Base-by-base conservation (phyloP, 768 basidiomycete species). In the Kwoniella bestiolae region DNA sequence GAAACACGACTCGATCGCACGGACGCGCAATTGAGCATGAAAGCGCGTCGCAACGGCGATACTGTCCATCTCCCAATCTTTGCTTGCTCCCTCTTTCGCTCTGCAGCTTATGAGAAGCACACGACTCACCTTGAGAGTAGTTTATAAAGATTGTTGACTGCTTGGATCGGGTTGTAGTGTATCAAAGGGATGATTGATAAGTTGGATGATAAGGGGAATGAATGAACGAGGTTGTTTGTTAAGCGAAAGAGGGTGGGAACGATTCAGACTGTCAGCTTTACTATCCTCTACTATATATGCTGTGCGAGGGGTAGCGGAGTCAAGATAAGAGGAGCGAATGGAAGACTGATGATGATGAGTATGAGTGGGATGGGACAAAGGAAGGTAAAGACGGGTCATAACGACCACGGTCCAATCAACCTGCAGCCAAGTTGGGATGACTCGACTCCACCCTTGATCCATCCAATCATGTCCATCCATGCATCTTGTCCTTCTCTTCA, bases 381-480 rank as follows among this genome's bases (percentile, higher is more conserved):
- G 52, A 55, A 55, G 52, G 50, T 29, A 46, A 57, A 50, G n/a
- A 46, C 26, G 58, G 29, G 34, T 52, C 16, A 50, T 21, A 25
- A 34, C 14, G 50, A 60, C 12, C 28, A 44, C 9, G 56, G 18
- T 26, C 12, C 3, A 12, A 25, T 12, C 41, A 45, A 38, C 1
- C n/a, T n/a, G n/a, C n/a, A n/a, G n/a, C n/a, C 25, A 32, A 65
- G 28, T 46, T 62, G 61, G 66, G 29, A 60, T 62, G 63, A 70
- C 65, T 70, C 68, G 60, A 70, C 68, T 56, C 21, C 32, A 45
- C 38, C 38, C 47, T 41, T 35, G 35, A 51, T 35, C n/a, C 64
- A 57, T 25, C 50, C 8, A 4, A 31, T 25, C 18, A 28, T 32
- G 21, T 31, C 56, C 34, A 50, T 32, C 9, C 32, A 0, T 18